A percentile compares a stretch with the other conserved stretches of the same genome.
These are phyloP conservation scores for Achaetomiella virescens DNA, from an alignment of 495 filamentous ascomycete genomes.

Conservation along the genomic window DNA sequence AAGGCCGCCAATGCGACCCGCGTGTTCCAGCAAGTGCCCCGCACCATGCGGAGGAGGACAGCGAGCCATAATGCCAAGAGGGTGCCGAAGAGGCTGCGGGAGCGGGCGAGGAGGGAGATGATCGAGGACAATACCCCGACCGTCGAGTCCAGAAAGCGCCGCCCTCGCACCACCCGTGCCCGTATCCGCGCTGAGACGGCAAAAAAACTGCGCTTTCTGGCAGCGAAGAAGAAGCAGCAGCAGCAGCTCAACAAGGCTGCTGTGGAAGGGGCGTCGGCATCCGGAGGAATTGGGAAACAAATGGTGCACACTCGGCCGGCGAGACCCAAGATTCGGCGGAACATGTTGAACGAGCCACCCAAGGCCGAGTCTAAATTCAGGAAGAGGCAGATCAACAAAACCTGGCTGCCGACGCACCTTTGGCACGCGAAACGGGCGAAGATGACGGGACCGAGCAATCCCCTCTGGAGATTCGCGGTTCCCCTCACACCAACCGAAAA, in stretches of 20 bases:
- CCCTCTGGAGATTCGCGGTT: conserved; percentile 84
- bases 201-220: conserved; percentile 61
- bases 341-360: conserved; percentile 60
- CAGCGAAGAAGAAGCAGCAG: conserved; percentile 48
- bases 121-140: conserved; percentile 87
- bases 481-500: conserved; percentile 82
- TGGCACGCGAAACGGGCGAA: conserved; percentile 89
- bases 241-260: conserved; percentile 44
- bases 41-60: conserved; percentile 74
- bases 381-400: conserved; percentile 82
- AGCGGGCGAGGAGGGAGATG: conserved; percentile 74
- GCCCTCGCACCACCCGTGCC: conserved; percentile 58
- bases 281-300: neutral
- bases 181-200: conserved; percentile 79
- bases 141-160: conserved; percentile 62
- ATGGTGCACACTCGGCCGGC: conserved; percentile 38
- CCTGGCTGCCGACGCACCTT: conserved; percentile 90
- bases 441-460: conserved; percentile 71
- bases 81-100: conserved; percentile 72
- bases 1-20: conserved; percentile 61
- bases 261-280: neutral
- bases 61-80: conserved; percentile 92
- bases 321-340: conserved; percentile 63
- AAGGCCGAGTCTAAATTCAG: conserved; percentile 64
- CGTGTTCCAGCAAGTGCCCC: conserved; percentile 85